Base-by-base conservation (phyloP, 2,329 filamentous ascomycete species). In the Ilyonectria mors-panacis region DNA sequence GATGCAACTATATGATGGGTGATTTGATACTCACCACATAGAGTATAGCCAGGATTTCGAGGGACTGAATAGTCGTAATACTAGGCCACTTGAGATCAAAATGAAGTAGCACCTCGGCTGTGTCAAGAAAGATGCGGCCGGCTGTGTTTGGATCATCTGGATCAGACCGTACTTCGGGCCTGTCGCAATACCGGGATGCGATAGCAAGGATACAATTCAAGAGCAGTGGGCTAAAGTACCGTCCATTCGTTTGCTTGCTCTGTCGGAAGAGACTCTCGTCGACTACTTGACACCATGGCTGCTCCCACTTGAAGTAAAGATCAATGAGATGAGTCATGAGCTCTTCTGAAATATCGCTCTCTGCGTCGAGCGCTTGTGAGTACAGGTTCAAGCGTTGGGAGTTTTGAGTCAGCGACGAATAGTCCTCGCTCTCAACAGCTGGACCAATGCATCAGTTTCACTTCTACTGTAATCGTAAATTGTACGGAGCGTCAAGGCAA, bases 281-380 rank as follows among this genome's bases (percentile, higher is more conserved):
- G 1, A 81, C 73, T 0, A 81, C 65, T n/a, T 80, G 78, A 17
- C 69, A 72, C 78, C 80, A 81, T 0, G 80, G 79, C 13, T 79
- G 76, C 23, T 82, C 78, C 76, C 80, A 82, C 12, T 70, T 67
- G 50, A 82, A 82, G 57, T 80, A 82, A 1, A 80, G 56, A 28
- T 79, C 75, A 9, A 81, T 74, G 78, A 65, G 33, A 35, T 64
- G 48, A 0, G 47, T 35, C 23, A 47, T 28, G 17, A 59, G 59
- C 39, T 81, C 73, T 13, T 72, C 68, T 51, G 76, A 70, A 0
- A 81, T 68, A 9, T 76, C 72, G 13, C 73, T 70, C 6, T 19
- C n/a, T 35, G 42, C 23, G 50, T 51, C 42, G 33, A 56, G 35
- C 9, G 30, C 44, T 12, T 23, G 28, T 6, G 44, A 39, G 39